Base-by-base conservation (phyloP, 2,329 filamentous ascomycete genomes). In the Colletotrichum euphorbiae region DNA sequence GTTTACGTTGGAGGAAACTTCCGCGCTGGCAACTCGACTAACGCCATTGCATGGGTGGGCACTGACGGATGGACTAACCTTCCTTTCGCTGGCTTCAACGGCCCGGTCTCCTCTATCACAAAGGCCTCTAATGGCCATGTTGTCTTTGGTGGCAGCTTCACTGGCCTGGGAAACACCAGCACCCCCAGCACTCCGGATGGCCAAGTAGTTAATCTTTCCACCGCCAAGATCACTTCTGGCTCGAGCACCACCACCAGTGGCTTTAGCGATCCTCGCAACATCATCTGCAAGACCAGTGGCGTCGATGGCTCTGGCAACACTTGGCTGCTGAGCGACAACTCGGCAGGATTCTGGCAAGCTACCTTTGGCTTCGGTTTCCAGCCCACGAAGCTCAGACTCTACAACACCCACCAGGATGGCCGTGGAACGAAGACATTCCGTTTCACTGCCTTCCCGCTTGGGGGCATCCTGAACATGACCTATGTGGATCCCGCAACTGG, bases 381-480 rank as follows among this genome's bases (percentile, higher is more conserved):
- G 72, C 97, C 96, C 1, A 95, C 93, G 9, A 97, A 93, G 78
- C 80, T 99, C 69, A 89, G 93, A 61, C 82, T 99, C 24, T 93
- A 92, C 84, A 99, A 99, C 80, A 96, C 95, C 3, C 89, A 92
- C 73, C 85, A 89, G 59, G 89, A 96, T 73, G 93, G 92, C 58
- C 90, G 94, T 71, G 94, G 96, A 33, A 97, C 94, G 33, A 92
- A 93, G 81, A 92, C 91, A 0, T 99, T 93, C 82, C 89, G 94
- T 66, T 97, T 93, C 76, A 93, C 93, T 21, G 93, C 94, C 17
- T 82, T 95, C 67, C 94, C 95, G 5, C 89, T 95, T 74, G 90
- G 92, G 70, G 96, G 96, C 59, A 98, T 99, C 77, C 93, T 99
- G 90, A 98, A 98, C 79, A 86, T 99, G 75, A 97, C 94, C 42